Base-by-base conservation (phyloP, 257 asterid species). In the Nicotiana obtusifolia region DNA sequence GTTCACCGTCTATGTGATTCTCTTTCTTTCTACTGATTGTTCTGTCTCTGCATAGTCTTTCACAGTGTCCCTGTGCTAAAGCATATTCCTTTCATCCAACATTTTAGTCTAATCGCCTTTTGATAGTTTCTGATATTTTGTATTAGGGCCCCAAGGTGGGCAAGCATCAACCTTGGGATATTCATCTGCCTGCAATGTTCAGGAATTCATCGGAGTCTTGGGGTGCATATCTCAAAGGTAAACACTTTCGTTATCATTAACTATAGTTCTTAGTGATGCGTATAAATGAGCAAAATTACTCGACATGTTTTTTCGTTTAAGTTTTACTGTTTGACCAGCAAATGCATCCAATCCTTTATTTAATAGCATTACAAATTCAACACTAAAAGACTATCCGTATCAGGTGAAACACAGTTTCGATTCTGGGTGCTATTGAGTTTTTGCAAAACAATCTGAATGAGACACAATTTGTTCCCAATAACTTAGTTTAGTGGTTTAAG, bases 201-300 rank as follows among this genome's bases (percentile, higher is more conserved):
- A 31, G 97, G 98, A 62, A 88, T 91, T 82, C 99, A 95, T 84
- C 89, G 97, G 80, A 92, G 97, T 86, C 97, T 95, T 28, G 99
- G 99, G 79, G 97, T 92, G 26, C 99, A 94, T 88, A 89, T 95
- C 83, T 95, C 98, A 19, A 92, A 94, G 98, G 99, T 95, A 78
- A 13, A 20, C 41, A 53, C 66, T 28, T 22, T 31, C 10, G 6
- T 0, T 26, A n/a, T n/a, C 64, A 59, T n/a, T 61, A 22, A 22
- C 33, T 17, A 19, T 19, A 57, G n/a, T 19, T 57, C 24, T 57
- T 61, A 22, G 16, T 61, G 24, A 61, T 61, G 67, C 2, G 33
- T 10, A 22, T 14, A 4, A 24, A 4, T 24, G 67, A n/a, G 14
- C 65, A 59, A 59, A 9, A n/a, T 57, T 57, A 54, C 60, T 54